phyloP scores from a whole-genome alignment of 2,329 filamentous ascomycete species.

The Exophiala oligosperma region DNA sequence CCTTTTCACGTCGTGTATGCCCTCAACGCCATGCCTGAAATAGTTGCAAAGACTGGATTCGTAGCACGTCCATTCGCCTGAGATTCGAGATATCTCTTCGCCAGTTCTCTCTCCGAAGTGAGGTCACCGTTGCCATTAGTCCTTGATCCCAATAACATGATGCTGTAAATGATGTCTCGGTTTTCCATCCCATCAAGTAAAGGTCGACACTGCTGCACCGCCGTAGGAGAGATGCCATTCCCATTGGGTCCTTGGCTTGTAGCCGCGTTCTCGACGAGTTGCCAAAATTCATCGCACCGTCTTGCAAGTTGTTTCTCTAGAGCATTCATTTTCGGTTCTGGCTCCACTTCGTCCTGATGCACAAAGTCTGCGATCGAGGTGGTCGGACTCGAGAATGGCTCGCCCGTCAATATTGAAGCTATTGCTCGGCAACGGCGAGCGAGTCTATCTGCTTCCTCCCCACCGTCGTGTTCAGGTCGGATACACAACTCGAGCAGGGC shows the following conservation, averaged over 20 bases:
- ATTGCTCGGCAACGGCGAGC: conserved; percentile 26
- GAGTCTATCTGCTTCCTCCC: conserved; percentile 34
- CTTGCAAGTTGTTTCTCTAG: conserved; percentile 54
- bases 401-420: conserved; percentile 26
- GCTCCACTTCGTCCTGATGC: conserved; percentile 27
- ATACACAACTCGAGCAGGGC: conserved; percentile 57
- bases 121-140: conserved; percentile 19
- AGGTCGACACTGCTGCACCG: conserved; percentile 17
- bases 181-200: conserved; percentile 81
- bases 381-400: conserved; percentile 24
- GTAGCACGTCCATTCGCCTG: conserved; percentile 27
- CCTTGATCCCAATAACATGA: conserved; percentile 40
- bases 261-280: conserved; percentile 70
- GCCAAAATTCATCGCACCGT: conserved; percentile 80
- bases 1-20: conserved; percentile 16
- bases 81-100: conserved; percentile 20
- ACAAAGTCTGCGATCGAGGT: conserved; percentile 29
- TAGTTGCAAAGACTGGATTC: conserved; percentile 25
- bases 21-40: conserved; percentile 29
- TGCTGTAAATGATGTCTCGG: conserved; percentile 85
- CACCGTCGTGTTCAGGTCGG: conserved; percentile 31
- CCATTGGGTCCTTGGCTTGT: conserved; percentile 53
- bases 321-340: conserved; percentile 32
- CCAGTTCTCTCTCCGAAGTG: conserved; percentile 25
- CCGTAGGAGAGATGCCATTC: conserved; percentile 10